A percentile compares a stretch with the other conserved stretches of the same genome.
These are phyloP conservation scores for Baudoinia panamericana DNA, from an alignment of 495 filamentous ascomycete species.

Conservation along the genomic window DNA sequence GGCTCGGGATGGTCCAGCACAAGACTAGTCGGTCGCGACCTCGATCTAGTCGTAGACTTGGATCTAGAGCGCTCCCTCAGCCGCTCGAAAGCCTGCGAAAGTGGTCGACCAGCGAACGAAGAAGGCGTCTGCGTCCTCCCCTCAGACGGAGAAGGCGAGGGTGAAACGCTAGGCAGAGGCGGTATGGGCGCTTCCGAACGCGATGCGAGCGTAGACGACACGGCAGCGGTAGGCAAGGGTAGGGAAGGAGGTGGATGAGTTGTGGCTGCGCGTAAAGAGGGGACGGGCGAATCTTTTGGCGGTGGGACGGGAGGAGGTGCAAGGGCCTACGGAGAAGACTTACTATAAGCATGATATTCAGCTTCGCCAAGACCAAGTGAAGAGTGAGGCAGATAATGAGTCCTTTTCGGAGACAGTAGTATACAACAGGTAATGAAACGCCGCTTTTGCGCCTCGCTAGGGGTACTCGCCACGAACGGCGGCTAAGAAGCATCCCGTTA, in stretches of 20 bases:
- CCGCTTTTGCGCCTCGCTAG: too few relatives aligned
- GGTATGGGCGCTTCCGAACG: neutral
- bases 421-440: neutral
- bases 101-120: neutral
- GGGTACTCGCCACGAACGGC: too few relatives aligned
- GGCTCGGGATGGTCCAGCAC: neutral
- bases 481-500: too few relatives aligned
- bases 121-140: neutral
- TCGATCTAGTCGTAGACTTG: slow-evolving; percentile 3
- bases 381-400: too few relatives aligned
- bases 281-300: neutral
- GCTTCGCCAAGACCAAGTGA: too few relatives aligned
- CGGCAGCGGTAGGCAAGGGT: neutral
- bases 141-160: neutral
- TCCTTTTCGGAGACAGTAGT: too few relatives aligned
- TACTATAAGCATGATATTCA: slow-evolving; percentile 19
- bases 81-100: slow-evolving; percentile 8
- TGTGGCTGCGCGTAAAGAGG: neutral
- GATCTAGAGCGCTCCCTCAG: slow-evolving; percentile 1
- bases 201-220: neutral
- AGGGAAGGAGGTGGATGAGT: neutral
- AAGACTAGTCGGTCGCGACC: slow-evolving; percentile 4
- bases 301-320: neutral
- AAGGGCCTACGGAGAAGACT: slow-evolving; percentile 12
- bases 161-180: neutral